A percentile compares a stretch with the other conserved stretches of the same genome.
Evolutionary conservation across 345 rosid species (phyloP).

Genomic region (Populus nigra): DNA sequence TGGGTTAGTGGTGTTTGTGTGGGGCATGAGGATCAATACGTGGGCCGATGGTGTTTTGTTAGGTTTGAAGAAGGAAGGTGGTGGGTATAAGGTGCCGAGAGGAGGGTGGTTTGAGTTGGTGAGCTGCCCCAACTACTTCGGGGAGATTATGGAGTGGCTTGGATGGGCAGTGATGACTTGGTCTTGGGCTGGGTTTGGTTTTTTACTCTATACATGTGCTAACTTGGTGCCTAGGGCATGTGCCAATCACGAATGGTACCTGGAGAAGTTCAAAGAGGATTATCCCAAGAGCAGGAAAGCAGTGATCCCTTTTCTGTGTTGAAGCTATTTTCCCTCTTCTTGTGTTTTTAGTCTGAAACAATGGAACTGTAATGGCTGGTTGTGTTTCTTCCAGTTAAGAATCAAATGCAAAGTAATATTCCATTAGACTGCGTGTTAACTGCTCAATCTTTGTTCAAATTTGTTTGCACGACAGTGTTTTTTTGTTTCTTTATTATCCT

Average conservation of each 20-base stretch:
- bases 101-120: conserved; percentile 82
- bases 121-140: conserved; percentile 85
- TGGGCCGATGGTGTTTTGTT: conserved; percentile 68
- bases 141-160: conserved; percentile 88
- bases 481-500: no score
- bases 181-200: conserved; percentile 72
- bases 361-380: no score
- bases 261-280: conserved; percentile 70
- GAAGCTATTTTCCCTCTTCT: no score
- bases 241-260: conserved; percentile 65
- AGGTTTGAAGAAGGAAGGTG: conserved; percentile 55
- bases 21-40: conserved; percentile 71
- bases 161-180: conserved; percentile 83
- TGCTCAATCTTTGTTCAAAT: no score
- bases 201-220: conserved; percentile 68
- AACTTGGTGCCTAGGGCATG: conserved; percentile 77
- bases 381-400: no score
- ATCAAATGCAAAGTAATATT: no score
- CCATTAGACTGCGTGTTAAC: no score
- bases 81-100: conserved; percentile 71
- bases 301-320: conserved; percentile 53
- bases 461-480: no score
- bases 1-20: conserved; percentile 49
- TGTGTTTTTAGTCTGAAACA: no score
- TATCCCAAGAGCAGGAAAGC: conserved; percentile 69